Evolutionary conservation across 306 rosid genomes (phyloP).

Genomic region (Prunus davidiana): DNA sequence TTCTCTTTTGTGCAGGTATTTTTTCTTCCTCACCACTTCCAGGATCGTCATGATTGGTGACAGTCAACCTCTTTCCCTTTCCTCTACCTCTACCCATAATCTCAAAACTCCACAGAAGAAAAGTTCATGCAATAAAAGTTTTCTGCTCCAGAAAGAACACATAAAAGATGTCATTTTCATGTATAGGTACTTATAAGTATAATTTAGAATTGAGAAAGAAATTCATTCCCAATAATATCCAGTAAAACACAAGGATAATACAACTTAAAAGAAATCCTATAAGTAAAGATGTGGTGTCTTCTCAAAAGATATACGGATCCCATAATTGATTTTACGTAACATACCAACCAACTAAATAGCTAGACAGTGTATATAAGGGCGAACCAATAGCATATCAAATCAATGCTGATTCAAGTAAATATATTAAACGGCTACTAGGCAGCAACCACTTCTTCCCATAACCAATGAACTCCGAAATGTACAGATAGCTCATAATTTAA

Average conservation of each 20-base stretch:
- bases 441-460: neutral
- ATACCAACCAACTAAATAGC: neutral
- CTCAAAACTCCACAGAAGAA: slow-evolving; percentile 33
- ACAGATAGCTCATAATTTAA: too few species aligned
- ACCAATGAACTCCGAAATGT: neutral
- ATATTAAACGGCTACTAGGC: neutral
- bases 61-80: slow-evolving; percentile 44
- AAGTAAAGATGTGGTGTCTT: neutral
- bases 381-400: neutral
- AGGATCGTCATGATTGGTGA: slow-evolving; percentile 44
- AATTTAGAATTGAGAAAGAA: neutral
- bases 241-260: neutral
- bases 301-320: neutral
- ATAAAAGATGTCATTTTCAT: neutral
- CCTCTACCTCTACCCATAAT: slow-evolving; percentile 58
- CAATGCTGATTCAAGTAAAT: neutral
- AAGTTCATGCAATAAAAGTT: slow-evolving; percentile 45
- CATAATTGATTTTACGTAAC: neutral
- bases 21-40: slow-evolving; percentile 55
- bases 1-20: slow-evolving; percentile 48
- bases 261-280: neutral
- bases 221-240: neutral
- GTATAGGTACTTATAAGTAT: neutral
- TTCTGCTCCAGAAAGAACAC: slow-evolving; percentile 36
- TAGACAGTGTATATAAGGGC: neutral